Conservation (phyloP, 2,329 filamentous ascomycete species). For the Albophoma yamanashiensis region DNA sequence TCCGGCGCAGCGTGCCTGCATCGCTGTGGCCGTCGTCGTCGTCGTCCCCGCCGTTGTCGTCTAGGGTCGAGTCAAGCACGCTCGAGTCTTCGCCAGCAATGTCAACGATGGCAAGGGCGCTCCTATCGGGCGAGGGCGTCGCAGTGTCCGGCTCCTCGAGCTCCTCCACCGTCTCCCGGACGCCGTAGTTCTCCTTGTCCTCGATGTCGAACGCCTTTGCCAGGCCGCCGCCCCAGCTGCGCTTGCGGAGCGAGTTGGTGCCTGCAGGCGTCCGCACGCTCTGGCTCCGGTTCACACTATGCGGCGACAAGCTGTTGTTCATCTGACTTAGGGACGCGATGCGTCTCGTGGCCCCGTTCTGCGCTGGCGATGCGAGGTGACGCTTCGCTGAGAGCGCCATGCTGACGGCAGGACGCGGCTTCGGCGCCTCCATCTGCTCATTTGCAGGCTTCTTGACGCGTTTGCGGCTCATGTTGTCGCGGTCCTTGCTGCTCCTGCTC, state of each 20-base stretch:
- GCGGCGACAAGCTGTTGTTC: constrained; percentile 56
- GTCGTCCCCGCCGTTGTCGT: constrained; percentile 11
- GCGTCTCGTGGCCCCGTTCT: constrained; percentile 54
- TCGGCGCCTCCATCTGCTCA: constrained; percentile 13
- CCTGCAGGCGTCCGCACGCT: constrained; percentile 55
- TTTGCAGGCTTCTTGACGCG: constrained; percentile 33
- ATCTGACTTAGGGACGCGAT: constrained; percentile 91
- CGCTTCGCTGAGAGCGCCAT: constrained; percentile 44
- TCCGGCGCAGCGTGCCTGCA: constrained; percentile 34
- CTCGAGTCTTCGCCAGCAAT: constrained; percentile 5
- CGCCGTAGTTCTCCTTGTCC: constrained; percentile 52
- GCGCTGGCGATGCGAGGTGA: constrained; percentile 32
- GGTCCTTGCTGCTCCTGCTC: constrained; percentile 46
- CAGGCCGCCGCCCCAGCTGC: constrained; percentile 52
- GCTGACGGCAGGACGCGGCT: constrained; percentile 29
- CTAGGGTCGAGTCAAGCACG: constrained; percentile 7
- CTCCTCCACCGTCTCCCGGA: constrained; percentile 56
- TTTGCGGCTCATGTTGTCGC: constrained; percentile 50
- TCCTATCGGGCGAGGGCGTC: constrained; percentile 4
- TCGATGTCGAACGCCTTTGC: constrained; percentile 40
- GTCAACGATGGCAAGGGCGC: constrained; percentile 2
- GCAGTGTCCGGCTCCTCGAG: constrained; percentile 21
- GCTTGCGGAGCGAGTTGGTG: constrained; percentile 46
- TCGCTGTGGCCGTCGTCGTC: constrained; percentile 33
- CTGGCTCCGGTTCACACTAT: constrained; percentile 65